phyloP scores from a whole-genome alignment of 305 asterid genomes.

The Solanum hybrid region DNA sequence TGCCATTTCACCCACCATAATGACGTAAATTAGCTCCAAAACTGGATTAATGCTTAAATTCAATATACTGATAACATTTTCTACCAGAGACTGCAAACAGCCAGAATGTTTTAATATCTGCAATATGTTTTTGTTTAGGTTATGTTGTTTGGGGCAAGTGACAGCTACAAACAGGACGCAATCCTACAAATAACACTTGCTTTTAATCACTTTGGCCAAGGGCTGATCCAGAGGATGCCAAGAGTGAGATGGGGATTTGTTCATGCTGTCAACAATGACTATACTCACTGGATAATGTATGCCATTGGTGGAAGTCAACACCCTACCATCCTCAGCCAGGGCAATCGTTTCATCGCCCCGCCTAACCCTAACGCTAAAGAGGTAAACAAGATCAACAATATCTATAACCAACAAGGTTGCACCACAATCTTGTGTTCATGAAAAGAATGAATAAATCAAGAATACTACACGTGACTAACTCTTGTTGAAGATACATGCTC shows the following conservation, averaged over 20 bases:
- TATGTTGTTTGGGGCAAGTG: slow-evolving; percentile 27
- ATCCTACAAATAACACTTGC: slow-evolving; percentile 23
- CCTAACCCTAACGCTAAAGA: slow-evolving; percentile 18
- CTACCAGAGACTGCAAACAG: neutral
- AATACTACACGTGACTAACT: neutral
- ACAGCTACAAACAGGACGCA: slow-evolving; percentile 6
- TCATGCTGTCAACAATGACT: slow-evolving; percentile 26
- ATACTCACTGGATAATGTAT: slow-evolving; percentile 31
- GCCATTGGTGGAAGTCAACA: slow-evolving; percentile 30
- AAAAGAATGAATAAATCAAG: neutral
- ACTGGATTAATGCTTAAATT: neutral
- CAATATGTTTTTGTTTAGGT: slow-evolving; percentile 10
- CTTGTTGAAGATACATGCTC: neutral
- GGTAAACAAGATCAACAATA: slow-evolving; percentile 1
- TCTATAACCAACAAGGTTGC: neutral
- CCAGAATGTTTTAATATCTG: neutral
- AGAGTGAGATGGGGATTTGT: slow-evolving; percentile 32
- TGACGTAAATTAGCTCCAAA: neutral
- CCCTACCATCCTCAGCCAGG: slow-evolving; percentile 31
- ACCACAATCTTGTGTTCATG: neutral
- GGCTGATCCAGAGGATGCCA: slow-evolving; percentile 27
- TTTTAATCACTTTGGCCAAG: slow-evolving; percentile 29
- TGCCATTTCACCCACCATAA: slow-evolving; percentile 11
- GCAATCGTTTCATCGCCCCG: slow-evolving; percentile 28
- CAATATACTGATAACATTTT: neutral